Evolutionary conservation across 306 rosid genomes (phyloP).

Genomic region (Cucumis cinereus): DNA sequence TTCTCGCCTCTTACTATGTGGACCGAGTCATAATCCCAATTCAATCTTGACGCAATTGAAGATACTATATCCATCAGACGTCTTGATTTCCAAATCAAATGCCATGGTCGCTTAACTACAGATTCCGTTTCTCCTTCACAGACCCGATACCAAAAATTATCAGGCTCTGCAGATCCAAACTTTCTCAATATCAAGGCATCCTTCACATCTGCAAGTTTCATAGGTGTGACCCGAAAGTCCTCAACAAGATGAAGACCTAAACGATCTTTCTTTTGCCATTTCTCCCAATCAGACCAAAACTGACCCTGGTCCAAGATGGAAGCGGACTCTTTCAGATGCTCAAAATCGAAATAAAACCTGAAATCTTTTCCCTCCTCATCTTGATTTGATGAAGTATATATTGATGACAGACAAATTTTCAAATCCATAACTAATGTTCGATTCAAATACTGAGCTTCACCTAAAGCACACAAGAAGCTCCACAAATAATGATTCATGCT

Average conservation of each 20-base stretch:
- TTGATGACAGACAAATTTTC: constrained; percentile 78
- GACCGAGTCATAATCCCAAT: constrained; percentile 88
- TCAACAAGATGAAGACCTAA: constrained; percentile 68
- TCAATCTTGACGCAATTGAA: constrained; percentile 61
- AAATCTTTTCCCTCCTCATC: constrained; percentile 97
- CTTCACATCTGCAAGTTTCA: constrained; percentile 57
- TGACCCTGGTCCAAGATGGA: constrained; percentile 80
- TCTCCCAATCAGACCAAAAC: constrained; percentile 84
- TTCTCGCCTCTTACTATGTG: constrained; percentile 94
- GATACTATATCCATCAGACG: constrained; percentile 90
- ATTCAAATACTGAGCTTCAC: constrained; percentile 96
- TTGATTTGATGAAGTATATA: constrained; percentile 56
- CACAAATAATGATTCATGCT: constrained; percentile 93
- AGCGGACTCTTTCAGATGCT: constrained; percentile 82
- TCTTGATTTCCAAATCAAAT: constrained; percentile 90
- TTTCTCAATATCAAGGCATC: constrained; percentile 83
- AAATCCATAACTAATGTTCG: constrained; percentile 94
- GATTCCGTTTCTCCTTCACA: constrained; percentile 98
- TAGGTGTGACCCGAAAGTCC: constrained; percentile 70
- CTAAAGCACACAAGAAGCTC: constrained; percentile 98
- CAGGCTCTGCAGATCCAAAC: constrained; percentile 85
- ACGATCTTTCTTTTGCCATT: constrained; percentile 68
- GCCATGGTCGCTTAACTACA: constrained; percentile 81
- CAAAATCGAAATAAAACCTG: constrained; percentile 91
- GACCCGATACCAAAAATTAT: constrained; percentile 92